These are phyloP conservation scores for Tephrocybe sp. DNA, from an alignment of 768 basidiomycete species.

Conservation along the genomic window DNA sequence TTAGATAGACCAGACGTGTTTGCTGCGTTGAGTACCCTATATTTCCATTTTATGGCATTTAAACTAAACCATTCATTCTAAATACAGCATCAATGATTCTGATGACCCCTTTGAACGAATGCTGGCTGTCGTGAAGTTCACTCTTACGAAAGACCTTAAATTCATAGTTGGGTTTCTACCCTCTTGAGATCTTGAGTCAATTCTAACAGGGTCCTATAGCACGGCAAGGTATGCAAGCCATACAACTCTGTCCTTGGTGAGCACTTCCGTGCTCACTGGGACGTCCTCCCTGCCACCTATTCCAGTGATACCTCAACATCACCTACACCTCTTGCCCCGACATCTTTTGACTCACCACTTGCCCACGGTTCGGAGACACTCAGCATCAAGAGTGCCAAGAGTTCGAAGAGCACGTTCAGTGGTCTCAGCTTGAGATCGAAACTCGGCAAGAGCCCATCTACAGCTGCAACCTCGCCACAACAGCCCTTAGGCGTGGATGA, in stretches of 20 bases:
- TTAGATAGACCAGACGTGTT: conserved; percentile 90
- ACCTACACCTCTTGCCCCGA: conserved; percentile 45
- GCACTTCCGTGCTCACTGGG: conserved; percentile 89
- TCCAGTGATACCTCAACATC: conserved; percentile 45
- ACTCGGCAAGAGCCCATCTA: conserved; percentile 49
- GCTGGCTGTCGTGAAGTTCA: conserved; percentile 86
- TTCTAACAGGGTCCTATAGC: conserved; percentile 39
- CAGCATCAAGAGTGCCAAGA: conserved; percentile 59
- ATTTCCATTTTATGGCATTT: conserved; percentile 1
- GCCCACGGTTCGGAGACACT: conserved; percentile 44
- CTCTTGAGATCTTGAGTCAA: conserved; percentile 5
- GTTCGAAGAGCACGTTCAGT: conserved; percentile 61
- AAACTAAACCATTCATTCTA: conserved; percentile 5
- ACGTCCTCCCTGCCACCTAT: conserved; percentile 62
- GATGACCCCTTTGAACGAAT: conserved; percentile 93
- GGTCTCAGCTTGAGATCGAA: conserved; percentile 58
- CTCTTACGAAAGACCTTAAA: conserved; percentile 93
- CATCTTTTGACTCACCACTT: conserved; percentile 25
- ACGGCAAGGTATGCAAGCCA: conserved; percentile 92
- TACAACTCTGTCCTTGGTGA: conserved; percentile 88
- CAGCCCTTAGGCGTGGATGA: conserved; percentile 39
- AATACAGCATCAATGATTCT: conserved; percentile 87
- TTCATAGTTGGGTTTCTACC: conserved; percentile 66
- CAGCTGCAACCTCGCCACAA: conserved; percentile 55
- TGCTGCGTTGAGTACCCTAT: conserved; percentile 66